Base-by-base conservation (phyloP, 176 grass and related monocot genomes). In the Aegilops tauschii region DNA sequence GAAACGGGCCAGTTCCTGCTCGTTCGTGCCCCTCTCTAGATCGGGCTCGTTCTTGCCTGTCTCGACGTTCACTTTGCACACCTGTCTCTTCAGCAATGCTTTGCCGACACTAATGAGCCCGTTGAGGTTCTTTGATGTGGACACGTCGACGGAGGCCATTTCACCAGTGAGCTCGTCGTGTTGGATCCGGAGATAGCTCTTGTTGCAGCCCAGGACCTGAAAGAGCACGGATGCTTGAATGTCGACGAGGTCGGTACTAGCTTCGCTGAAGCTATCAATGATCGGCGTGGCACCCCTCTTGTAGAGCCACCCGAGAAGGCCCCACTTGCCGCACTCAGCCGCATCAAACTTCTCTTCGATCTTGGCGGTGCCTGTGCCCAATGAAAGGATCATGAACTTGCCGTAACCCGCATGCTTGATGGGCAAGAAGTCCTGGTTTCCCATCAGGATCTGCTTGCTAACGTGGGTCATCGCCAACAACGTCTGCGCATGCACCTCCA, bases 141-240 rank as follows among this genome's bases (percentile, higher is more conserved):
- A 86, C 11, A 87, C 32, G 4, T 96, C 91, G 0, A 91, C 69
- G 4, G 87, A 94, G 2, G 79, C 23, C 0, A 32, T n/a, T 6
- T 91, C 16, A 5, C 84, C 92, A 0, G 0, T 72, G 79, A 88
- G 84, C 28, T 73, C 77, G 18, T 91, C 86, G 5, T 94, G 83
- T 76, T 91, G 84, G 73, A 94, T 92, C 31, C 94, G 84, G 78
- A 94, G 91, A 76, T 97, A 92, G 11, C 89, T 83, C 62, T 92
- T 37, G 32, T 94, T 92, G 7, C 91, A 66, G 62, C 71, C 5
- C 20, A 59, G 56, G 7, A 8, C 2, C 56, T 59, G 56, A 21
- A 59, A 59, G 2, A 59, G 56, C 56, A 59, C 56, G 20, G 56
- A 59, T 59, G 56, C 18, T 21, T 59, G 56, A 2, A 59, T 59